Percentiles rank a stretch among this genome's conserved stretches.
Conservation (phyloP, 352 stramenopile genomes). For the Pythium aquatile region DNA sequence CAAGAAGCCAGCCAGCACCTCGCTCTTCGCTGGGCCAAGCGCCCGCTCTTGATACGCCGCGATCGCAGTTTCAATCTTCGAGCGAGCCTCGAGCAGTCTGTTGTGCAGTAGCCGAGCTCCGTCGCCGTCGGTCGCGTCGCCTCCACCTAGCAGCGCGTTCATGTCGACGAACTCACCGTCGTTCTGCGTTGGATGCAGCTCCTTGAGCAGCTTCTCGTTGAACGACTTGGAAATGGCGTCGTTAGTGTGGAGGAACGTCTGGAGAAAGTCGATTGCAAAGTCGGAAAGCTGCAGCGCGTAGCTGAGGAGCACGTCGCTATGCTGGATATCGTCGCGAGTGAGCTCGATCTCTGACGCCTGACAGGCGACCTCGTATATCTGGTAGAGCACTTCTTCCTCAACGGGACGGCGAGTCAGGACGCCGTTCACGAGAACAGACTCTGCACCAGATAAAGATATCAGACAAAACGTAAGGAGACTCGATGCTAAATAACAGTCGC, state of each 20-base stretch:
- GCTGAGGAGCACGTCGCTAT: conserved; percentile 35
- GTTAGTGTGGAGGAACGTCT: conserved; percentile 34
- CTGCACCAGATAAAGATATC: conserved; percentile 18
- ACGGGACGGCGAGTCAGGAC: conserved; percentile 29
- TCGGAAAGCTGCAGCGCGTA: conserved; percentile 53
- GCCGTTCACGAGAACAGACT: conserved; percentile 32
- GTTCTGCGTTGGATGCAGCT: conserved; percentile 31
- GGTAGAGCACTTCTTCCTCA: conserved; percentile 36
- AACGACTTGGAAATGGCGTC: conserved; percentile 38
- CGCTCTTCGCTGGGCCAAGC: conserved; percentile 30
- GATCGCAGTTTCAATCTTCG: conserved; percentile 40
- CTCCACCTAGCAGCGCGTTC: conserved; percentile 13
- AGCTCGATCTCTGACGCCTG: conserved; percentile 38
- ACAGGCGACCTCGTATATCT: conserved; percentile 36
- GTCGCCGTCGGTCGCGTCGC: conserved; percentile 26
- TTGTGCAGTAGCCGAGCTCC: conserved; percentile 38
- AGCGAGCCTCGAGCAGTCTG: conserved; percentile 34
- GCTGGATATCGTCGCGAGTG: conserved; percentile 37
- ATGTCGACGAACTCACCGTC: conserved; percentile 30
- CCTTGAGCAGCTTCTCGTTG: conserved; percentile 48
- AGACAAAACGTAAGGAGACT: conserved; percentile 9
- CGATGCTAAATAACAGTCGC: too few species aligned
- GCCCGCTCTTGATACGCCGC: conserved; percentile 42
- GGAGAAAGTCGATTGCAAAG: conserved; percentile 41
- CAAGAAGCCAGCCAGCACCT: conserved; percentile 46